These are phyloP conservation scores for Halteria grandinella DNA, from an alignment of 73 alveolate species.

Conservation along the genomic window DNA sequence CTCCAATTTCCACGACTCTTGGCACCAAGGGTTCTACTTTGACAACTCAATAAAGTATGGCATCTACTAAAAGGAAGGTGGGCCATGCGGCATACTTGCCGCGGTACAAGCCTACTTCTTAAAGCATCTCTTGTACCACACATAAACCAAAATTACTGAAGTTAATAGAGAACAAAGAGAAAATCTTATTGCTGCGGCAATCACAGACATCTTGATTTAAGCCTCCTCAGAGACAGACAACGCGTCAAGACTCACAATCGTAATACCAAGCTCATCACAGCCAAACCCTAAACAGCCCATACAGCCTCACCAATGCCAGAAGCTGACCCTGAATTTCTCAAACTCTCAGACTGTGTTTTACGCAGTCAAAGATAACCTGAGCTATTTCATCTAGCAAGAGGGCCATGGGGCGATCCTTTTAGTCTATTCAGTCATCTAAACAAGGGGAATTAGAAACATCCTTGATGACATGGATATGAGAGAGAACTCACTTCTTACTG, in stretches of 20 bases:
- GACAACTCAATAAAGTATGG: slow-evolving; percentile 60
- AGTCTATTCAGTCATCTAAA: slow-evolving; percentile 40
- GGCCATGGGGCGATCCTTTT: slow-evolving; percentile 44
- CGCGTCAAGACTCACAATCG: slow-evolving; percentile 9
- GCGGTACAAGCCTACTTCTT: slow-evolving; percentile 69
- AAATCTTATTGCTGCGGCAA: slow-evolving; percentile 47
- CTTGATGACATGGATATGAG: slow-evolving; percentile 24
- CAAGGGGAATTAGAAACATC: slow-evolving; percentile 23
- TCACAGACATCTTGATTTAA: slow-evolving; percentile 30
- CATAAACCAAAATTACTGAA: not conserved
- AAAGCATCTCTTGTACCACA: slow-evolving; percentile 65
- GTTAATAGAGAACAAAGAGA: slow-evolving; percentile 20
- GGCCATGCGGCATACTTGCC: slow-evolving; percentile 82
- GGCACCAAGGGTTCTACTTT: slow-evolving; percentile 73
- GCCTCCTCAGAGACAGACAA: not conserved
- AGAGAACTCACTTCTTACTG: slow-evolving; percentile 38
- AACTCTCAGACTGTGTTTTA: not conserved
- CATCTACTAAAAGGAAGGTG: slow-evolving; percentile 77
- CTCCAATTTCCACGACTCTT: slow-evolving; percentile 57
- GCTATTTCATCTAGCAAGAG: not conserved
- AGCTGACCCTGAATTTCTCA: not conserved
- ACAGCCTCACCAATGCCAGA: slow-evolving; percentile 33
- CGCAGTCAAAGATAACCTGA: not conserved
- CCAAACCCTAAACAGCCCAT: slow-evolving; percentile 36
- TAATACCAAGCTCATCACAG: slow-evolving; percentile 28